Base-by-base conservation (phyloP, 257 asterid genomes). In the Solanum chmielewskii region DNA sequence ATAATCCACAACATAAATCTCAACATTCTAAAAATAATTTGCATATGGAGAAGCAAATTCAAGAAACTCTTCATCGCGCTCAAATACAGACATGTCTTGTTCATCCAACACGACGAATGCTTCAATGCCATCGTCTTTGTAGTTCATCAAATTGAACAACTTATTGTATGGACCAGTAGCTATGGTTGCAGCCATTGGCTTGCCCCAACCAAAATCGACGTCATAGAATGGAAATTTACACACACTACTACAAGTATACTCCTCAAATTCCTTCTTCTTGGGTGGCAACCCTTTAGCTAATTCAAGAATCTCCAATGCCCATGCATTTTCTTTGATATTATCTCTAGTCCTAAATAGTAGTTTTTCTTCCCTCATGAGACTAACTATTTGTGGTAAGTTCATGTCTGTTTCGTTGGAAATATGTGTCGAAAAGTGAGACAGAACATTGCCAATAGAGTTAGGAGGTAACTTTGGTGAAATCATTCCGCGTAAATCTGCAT, bases 151-250 rank as follows among this genome's bases (percentile, higher is more conserved):
- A 29, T 60, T 60, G 39, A 84, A 84, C 86, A 84, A 60, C 10
- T 64, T 84, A 16, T 84, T 64, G 60, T 60, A 60, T 15, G 86
- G 86, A 2, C 78, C 86, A 37, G 52, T 84, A 5, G 60, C 76
- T 68, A 39, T 64, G 27, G 60, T 84, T n/a, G 59, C 13, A 9
- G 52, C 76, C 39, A 64, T 5, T 9, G 86, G 86, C 5, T 69
- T 59, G 3, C 86, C 86, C 86, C 86, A 84, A 9, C 86, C 78
- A 60, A 84, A 84, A 84, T 84, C 86, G 7, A 44, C 86, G 29
- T 64, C 76, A 9, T 84, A 84, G 25, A 69, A 64, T 0, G 78
- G 86, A 64, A 60, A 84, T 62, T 64, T 84, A 60, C 86, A n/a
- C 20, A 84, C 25, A 64, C 86, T 84, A 37, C 86, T 84, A 35